Evolutionary conservation across 1,284 basidiomycete genomes (phyloP).

Genomic region (Athelia sp.): DNA sequence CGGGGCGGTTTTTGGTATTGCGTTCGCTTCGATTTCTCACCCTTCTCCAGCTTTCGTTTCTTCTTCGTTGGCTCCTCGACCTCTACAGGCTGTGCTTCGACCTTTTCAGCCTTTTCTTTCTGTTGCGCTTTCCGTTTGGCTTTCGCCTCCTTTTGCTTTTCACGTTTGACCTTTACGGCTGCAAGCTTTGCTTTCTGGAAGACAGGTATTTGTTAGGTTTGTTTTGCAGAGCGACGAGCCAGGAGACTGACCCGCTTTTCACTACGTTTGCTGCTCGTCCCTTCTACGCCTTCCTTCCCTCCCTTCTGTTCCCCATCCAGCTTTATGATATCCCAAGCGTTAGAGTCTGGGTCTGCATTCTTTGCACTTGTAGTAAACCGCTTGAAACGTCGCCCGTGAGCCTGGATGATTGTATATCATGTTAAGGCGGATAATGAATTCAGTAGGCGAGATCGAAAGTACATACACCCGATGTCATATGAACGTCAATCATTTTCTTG

Average conservation of each 20-base stretch:
- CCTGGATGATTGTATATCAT: slow-evolving; percentile 32
- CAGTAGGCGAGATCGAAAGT: slow-evolving; percentile 10
- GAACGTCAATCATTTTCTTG: slow-evolving; percentile 51
- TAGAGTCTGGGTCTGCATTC: slow-evolving; percentile 32
- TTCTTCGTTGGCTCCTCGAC: slow-evolving; percentile 14
- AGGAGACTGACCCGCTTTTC: slow-evolving; percentile 43
- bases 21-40: neutral
- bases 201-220: neutral
- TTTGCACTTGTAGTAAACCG: slow-evolving; percentile 40
- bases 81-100: neutral
- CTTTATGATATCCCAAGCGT: slow-evolving; percentile 45
- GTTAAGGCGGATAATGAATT: slow-evolving; percentile 4
- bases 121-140: slow-evolving; percentile 22
- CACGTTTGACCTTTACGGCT: slow-evolving; percentile 39
- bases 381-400: slow-evolving; percentile 54
- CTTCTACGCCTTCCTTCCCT: slow-evolving; percentile 2
- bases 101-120: slow-evolving; percentile 2
- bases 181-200: neutral
- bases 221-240: neutral
- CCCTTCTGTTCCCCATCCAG: slow-evolving; percentile 15
- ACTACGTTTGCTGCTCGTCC: slow-evolving; percentile 34
- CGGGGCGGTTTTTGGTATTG: neutral
- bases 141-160: slow-evolving; percentile 28
- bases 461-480: slow-evolving; percentile 66
- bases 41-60: slow-evolving; percentile 20